Evolutionary conservation across 2,329 filamentous ascomycete species (phyloP), one percentile per base, ranked within the genome.

Genomic region (Talaromyces marneffei): DNA sequence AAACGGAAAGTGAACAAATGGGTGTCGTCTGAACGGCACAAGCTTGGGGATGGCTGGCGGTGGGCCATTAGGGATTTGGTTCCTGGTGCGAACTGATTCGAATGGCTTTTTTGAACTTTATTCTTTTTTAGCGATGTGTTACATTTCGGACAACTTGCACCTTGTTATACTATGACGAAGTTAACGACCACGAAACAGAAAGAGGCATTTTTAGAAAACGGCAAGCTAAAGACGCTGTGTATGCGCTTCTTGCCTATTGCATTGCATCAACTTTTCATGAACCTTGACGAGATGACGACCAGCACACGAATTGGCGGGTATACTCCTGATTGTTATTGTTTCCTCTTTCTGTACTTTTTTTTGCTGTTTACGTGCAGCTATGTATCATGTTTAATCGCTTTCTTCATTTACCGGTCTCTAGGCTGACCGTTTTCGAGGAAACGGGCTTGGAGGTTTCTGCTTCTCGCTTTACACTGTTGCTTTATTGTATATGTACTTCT

Each of bases 1-100:
- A 84, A 88, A 67, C 87, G 87, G 73, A 93, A 92, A 77, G 93
- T 93, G 67, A 88, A 90, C 72, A 87, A 85, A 69, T 99, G 94
- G 94, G 85, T 93, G 65, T 83, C 83, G 57, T 78, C 82, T 65
- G 81, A 83, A 63, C 79, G 82, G 65, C 66, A 68, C 27, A 70
- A 67, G 59, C 67, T 73, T 44, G 79, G 79, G 63, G 76, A 82
- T 67, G 83, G 83, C 58, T 92, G 89, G 91, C 84, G 88, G 75
- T 95, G 91, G 92, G 86, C 86, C 54, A 89, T 85, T 59, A 76
- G 81, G 61, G 76, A 80, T 64, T 68, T 82, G 64, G 78, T 79
- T 59, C 57, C 58, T 33, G 44, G 35, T 48, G 57, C 33, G 20
- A 61, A 42, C 29, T 56, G 44, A 48, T 59, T 31, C 10, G 25